Evolutionary conservation across 257 asterid genomes (phyloP).

Genomic region (Echium plantagineum): DNA sequence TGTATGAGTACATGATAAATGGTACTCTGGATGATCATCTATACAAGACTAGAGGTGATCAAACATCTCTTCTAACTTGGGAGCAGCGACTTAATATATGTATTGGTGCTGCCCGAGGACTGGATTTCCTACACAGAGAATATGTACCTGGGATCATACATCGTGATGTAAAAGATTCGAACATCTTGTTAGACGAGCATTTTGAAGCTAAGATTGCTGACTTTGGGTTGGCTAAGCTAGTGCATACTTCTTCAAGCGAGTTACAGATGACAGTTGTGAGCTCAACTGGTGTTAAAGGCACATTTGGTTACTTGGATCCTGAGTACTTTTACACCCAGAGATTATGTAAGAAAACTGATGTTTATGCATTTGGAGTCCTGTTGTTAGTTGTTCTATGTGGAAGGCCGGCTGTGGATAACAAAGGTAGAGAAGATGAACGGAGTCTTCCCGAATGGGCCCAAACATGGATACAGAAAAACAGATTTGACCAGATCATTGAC

Average conservation of each 20-base stretch:
- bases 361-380: slow-evolving; percentile 66
- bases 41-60: slow-evolving; percentile 24
- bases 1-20: slow-evolving; percentile 43
- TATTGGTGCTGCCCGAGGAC: slow-evolving; percentile 62
- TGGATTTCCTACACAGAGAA: slow-evolving; percentile 56
- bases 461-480: slow-evolving; percentile 42
- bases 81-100: slow-evolving; percentile 44
- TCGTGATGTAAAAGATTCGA: slow-evolving; percentile 65
- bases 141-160: slow-evolving; percentile 42
- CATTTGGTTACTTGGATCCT: slow-evolving; percentile 59
- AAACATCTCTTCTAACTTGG: slow-evolving; percentile 42
- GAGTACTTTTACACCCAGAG: slow-evolving; percentile 41
- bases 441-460: slow-evolving; percentile 53
- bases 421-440: slow-evolving; percentile 46
- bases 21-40: slow-evolving; percentile 56
- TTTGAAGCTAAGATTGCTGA: slow-evolving; percentile 68
- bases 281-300: slow-evolving; percentile 48
- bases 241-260: slow-evolving; percentile 45
- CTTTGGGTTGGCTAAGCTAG: slow-evolving; percentile 56
- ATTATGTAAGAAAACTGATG: slow-evolving; percentile 56
- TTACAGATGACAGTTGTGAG: slow-evolving; percentile 32
- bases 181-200: slow-evolving; percentile 54
- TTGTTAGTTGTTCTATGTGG: slow-evolving; percentile 57
- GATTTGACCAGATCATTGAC: slow-evolving; percentile 42
- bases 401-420: slow-evolving; percentile 40